A percentile compares a stretch with the other conserved stretches of the same genome.
Evolutionary conservation across 176 grass and related monocot species (phyloP).

Genomic region (Triticum timopheevii): DNA sequence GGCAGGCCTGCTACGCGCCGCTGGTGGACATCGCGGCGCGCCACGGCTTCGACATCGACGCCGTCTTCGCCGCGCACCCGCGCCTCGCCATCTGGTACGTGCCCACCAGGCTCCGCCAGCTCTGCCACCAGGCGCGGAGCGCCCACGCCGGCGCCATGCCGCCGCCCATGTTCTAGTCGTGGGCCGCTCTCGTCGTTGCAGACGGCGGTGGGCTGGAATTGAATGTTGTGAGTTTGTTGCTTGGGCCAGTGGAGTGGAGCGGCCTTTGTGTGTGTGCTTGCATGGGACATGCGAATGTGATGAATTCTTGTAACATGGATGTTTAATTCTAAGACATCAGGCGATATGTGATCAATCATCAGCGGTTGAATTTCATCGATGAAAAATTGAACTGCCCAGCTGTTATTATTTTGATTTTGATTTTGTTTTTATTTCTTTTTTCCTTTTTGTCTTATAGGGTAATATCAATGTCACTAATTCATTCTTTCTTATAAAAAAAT

Average conservation of each 20-base stretch:
- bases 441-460: too few species aligned
- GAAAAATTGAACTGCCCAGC: not conserved
- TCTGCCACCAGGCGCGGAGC: constrained; percentile 86
- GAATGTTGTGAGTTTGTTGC: not conserved
- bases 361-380: not conserved
- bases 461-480: too few species aligned
- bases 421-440: too few species aligned
- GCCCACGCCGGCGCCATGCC: constrained; percentile 5
- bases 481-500: too few species aligned
- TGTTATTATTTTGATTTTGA: too few species aligned
- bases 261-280: not conserved
- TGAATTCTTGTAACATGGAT: not conserved
- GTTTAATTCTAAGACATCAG: not conserved
- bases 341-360: not conserved
- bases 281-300: not conserved
- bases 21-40: constrained; percentile 81
- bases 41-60: constrained; percentile 94
- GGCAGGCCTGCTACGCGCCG: constrained; percentile 92
- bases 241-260: not conserved
- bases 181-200: too few species aligned
- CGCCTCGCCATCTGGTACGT: constrained; percentile 96
- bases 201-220: not conserved
- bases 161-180: constrained; percentile 32
- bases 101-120: constrained; percentile 86
- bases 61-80: constrained; percentile 94